phyloP scores from a whole-genome alignment of 2,329 filamentous ascomycete genomes.

The Fusarium longipes region DNA sequence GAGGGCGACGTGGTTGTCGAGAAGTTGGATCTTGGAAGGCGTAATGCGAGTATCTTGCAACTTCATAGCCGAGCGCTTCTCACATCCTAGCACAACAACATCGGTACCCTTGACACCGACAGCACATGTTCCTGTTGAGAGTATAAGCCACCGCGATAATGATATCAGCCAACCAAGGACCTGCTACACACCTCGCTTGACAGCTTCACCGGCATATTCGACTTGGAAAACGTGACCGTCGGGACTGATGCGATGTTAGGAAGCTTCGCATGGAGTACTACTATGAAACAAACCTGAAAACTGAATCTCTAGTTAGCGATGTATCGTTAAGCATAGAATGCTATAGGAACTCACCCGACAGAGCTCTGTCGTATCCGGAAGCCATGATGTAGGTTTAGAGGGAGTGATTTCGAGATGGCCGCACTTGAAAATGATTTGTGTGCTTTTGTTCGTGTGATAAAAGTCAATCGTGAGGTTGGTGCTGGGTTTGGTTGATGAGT shows the following conservation, averaged over 20 bases:
- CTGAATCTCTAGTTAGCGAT: slow-evolving; percentile 66
- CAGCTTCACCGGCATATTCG: slow-evolving; percentile 98
- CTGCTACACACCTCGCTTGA: slow-evolving; percentile 83
- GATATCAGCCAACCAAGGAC: neutral
- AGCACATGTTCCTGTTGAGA: slow-evolving; percentile 84
- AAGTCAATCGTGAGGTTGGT: slow-evolving; percentile 28
- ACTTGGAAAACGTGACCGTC: slow-evolving; percentile 99
- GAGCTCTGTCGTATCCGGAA: slow-evolving; percentile 98
- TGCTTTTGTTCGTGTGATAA: slow-evolving; percentile 18
- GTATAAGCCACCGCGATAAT: slow-evolving; percentile 30
- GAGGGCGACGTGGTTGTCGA: slow-evolving; percentile 95
- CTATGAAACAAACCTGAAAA: slow-evolving; percentile 76
- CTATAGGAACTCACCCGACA: slow-evolving; percentile 81
- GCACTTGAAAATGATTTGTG: neutral
- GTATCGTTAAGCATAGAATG: slow-evolving; percentile 47
- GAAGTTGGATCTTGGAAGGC: slow-evolving; percentile 95
- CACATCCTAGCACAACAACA: slow-evolving; percentile 95
- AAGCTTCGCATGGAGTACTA: slow-evolving; percentile 5
- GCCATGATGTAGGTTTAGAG: slow-evolving; percentile 66
- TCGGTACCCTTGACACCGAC: slow-evolving; percentile 96
- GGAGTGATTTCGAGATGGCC: neutral
- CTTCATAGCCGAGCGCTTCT: slow-evolving; percentile 99
- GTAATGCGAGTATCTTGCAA: slow-evolving; percentile 99
- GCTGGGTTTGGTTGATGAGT: slow-evolving; percentile 35
- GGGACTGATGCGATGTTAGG: slow-evolving; percentile 75